phyloP scores from a whole-genome alignment of 1,284 basidiomycete species.

The Rhodotorula sp. region DNA sequence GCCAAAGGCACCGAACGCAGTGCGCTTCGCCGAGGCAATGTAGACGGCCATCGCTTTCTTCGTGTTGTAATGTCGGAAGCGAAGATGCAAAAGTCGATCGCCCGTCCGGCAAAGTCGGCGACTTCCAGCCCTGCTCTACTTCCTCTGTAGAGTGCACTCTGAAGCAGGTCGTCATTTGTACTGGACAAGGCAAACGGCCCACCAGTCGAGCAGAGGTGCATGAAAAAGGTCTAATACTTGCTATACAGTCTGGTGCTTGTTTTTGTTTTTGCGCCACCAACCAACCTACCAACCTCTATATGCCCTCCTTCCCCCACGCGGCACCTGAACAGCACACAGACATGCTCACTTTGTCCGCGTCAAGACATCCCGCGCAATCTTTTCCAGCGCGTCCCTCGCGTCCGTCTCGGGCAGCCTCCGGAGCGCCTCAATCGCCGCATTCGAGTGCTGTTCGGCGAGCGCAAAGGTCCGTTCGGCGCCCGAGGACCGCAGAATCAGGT shows the following conservation, averaged over 20 bases:
- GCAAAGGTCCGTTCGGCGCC: slow-evolving; percentile 76
- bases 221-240: too few species aligned
- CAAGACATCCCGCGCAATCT: slow-evolving; percentile 52
- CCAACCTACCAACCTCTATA: too few species aligned
- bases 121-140: neutral
- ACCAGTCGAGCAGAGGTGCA: too few species aligned
- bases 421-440: slow-evolving; percentile 71
- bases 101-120: neutral
- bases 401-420: slow-evolving; percentile 77
- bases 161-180: too few species aligned
- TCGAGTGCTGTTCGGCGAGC: slow-evolving; percentile 74
- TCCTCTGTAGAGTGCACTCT: too few species aligned
- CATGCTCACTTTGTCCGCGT: slow-evolving; percentile 50
- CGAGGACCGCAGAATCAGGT: slow-evolving; percentile 69
- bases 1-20: slow-evolving; percentile 58
- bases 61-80: neutral
- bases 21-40: slow-evolving; percentile 55
- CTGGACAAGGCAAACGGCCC: too few species aligned
- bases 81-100: neutral
- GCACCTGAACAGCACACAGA: neutral
- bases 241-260: too few species aligned
- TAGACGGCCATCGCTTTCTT: slow-evolving; percentile 22
- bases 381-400: slow-evolving; percentile 66
- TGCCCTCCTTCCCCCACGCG: neutral
- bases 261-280: too few species aligned